Evolutionary conservation across 2,329 filamentous ascomycete genomes (phyloP), one percentile per base, ranked within the genome.

Genomic region (Hypoxylon sp.): DNA sequence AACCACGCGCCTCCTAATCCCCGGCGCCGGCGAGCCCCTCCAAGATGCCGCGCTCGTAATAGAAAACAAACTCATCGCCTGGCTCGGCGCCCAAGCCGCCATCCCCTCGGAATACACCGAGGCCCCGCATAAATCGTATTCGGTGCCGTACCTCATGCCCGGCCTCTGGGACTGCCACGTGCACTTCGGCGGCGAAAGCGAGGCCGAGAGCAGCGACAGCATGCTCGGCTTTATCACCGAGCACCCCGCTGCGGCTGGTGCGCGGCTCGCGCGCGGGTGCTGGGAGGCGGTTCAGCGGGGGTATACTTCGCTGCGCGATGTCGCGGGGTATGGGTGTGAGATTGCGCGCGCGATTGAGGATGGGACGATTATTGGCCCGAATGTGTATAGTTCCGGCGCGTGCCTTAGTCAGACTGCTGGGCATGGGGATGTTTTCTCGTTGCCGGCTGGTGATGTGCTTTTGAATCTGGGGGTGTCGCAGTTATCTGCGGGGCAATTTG

Each of bases 281-380:
- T 78, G 77, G 76, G 75, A 78, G 60, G 77, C 78, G 0, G 60
- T 81, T 5, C 77, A 81, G 74, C 76, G 78, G 7, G 77, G 76
- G 0, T 79, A 78, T 66, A 79, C 77, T 5, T 78, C 77, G 47
- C 54, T 79, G 39, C 74, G 77, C 41, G 77, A 79, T 65, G 71
- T 78, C 2, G 77, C 74, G 0, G 77, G 77, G 32, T 73, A 66
- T 53, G 77, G 77, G 9, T 77, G 75, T 68, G 77, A 78, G 71
- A 53, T 78, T 1, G 68, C 68, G 9, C 71, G 68, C 27, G 76
- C 76, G 4, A 72, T 78, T 32, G 69, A 73, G 23, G 76, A 77
- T 47, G 75, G 76, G 30, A 73, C 72, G 16, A 75, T 78, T 52
- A 72, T 76, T 2, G 77, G 76, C 1, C 77, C 77, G 0, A 75